Evolutionary conservation across 352 stramenopile species (phyloP), one percentile per base, ranked within the genome.

Genomic region (Pythium aquatile): DNA sequence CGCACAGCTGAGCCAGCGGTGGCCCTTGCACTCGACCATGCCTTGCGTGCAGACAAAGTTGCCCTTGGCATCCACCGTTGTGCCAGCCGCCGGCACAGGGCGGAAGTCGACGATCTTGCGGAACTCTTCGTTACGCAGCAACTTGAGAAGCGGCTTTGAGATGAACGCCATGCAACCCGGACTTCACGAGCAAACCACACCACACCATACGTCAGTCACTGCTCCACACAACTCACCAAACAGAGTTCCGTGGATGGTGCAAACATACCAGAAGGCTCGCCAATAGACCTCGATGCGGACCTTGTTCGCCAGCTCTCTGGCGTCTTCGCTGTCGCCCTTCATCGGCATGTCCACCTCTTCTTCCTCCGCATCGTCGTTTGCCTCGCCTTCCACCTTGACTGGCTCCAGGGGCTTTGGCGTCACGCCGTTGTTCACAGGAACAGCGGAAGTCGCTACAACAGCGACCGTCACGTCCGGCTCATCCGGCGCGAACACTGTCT

Each of bases 1-100:
- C 5, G 74, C 81, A 55, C 86, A 94, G 63, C 82, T 90, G 44
- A 94, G 74, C 79, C 82, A 94, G 53, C 83, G 83, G 68, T 94
- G 86, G 10, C 82, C 86, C 46, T 81, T 65, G 59, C 86, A 94
- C 61, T 94, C 86, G 17, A 90, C 70, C 47, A 79, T 71, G 14
- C 86, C 86, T 61, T 79, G 77, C 54, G 69, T 79, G 56, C 86
- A 94, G 13, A 87, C 73, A 59, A 93, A 91, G 10, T 85, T 79
- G 17, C 84, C 81, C 26, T 78, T 70, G 24, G 57, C 59, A 37
- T 91, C 83, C 20, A 79, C 63, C 35, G 62, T 81, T 32, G 75
- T 91, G 11, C 86, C 86, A 26, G 85, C 85, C n/a, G 82, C 85
- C 16, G 82, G 86, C 42, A 86, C 81, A n/a, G 82, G 83, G 51